Evolutionary conservation across 2,329 filamentous ascomycete species (phyloP).

Genomic region (Clathrospora elynae): DNA sequence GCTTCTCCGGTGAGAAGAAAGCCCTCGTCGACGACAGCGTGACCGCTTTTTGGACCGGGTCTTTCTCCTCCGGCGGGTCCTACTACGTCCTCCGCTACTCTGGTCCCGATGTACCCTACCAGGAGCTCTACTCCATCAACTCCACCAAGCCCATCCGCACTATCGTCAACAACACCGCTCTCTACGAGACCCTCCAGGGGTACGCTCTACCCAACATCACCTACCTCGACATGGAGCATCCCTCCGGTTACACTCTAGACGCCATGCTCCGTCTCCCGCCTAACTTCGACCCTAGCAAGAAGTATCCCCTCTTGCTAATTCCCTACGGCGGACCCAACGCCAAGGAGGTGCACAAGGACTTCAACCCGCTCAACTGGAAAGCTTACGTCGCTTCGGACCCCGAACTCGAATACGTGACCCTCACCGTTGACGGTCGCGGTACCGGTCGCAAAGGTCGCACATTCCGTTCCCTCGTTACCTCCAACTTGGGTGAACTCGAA

Average conservation of each 20-base stretch:
- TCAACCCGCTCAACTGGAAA: constrained; percentile 62
- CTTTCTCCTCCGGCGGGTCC: constrained; percentile 65
- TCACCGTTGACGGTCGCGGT: constrained; percentile 71
- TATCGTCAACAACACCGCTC: constrained; percentile 64
- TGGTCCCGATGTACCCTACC: constrained; percentile 71
- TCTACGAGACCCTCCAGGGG: constrained; percentile 60
- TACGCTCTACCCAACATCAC: constrained; percentile 69
- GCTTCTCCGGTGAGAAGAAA: constrained; percentile 61
- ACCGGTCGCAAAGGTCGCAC: constrained; percentile 67
- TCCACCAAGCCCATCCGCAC: constrained; percentile 61
- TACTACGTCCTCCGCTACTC: constrained; percentile 70
- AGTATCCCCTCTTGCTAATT: constrained; percentile 70
- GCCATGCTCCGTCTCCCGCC: constrained; percentile 69
- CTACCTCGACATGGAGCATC: constrained; percentile 66
- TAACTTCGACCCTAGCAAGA: constrained; percentile 65
- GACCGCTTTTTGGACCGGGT: constrained; percentile 66
- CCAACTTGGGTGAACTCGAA: constrained; percentile 67
- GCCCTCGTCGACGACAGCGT: constrained; percentile 66
- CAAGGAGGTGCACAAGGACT: constrained; percentile 64
- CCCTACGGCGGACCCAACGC: constrained; percentile 71
- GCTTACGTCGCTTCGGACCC: constrained; percentile 70
- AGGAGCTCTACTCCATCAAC: constrained; percentile 67
- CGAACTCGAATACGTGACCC: constrained; percentile 69
- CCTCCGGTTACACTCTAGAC: constrained; percentile 65
- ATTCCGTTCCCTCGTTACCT: constrained; percentile 64